Percentiles rank a stretch among this genome's conserved stretches.
phyloP scores from a whole-genome alignment of 169 alveolate genomes.

The Cryptosporidium sp. region DNA sequence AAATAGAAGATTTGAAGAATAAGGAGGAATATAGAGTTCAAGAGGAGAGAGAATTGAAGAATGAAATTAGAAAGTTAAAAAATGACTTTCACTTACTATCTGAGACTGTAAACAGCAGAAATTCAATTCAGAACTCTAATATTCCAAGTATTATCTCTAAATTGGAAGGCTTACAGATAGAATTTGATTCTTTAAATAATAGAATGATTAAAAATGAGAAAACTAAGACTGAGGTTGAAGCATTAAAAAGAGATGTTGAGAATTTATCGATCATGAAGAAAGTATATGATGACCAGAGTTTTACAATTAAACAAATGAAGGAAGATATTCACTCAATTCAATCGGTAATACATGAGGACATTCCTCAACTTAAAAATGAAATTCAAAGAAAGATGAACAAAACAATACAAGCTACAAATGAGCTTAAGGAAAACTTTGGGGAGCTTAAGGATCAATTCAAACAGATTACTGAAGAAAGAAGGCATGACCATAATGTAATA shows the following conservation, averaged over 20 bases:
- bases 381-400: slow-evolving; percentile 68
- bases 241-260: slow-evolving; percentile 53
- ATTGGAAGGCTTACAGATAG: slow-evolving; percentile 45
- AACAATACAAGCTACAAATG: slow-evolving; percentile 72
- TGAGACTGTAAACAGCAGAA: slow-evolving; percentile 59
- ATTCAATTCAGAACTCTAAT: slow-evolving; percentile 34
- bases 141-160: slow-evolving; percentile 45
- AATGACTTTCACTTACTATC: slow-evolving; percentile 44
- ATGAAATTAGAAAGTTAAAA: slow-evolving; percentile 53
- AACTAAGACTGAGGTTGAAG: slow-evolving; percentile 39
- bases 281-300: slow-evolving; percentile 49
- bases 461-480: slow-evolving; percentile 48
- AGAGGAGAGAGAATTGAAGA: slow-evolving; percentile 56
- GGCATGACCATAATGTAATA: slow-evolving; percentile 59
- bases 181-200: slow-evolving; percentile 39
- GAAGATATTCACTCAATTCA: slow-evolving; percentile 45
- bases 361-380: slow-evolving; percentile 66
- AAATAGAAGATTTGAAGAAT: slow-evolving; percentile 57
- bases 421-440: slow-evolving; percentile 47
- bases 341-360: slow-evolving; percentile 54
- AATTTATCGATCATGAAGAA: slow-evolving; percentile 25
- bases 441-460: slow-evolving; percentile 50
- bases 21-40: slow-evolving; percentile 32
- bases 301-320: slow-evolving; percentile 33
- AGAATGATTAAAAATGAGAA: slow-evolving; percentile 31